phyloP scores from a whole-genome alignment of 2,329 filamentous ascomycete species.

The Aschersonia sp. region DNA sequence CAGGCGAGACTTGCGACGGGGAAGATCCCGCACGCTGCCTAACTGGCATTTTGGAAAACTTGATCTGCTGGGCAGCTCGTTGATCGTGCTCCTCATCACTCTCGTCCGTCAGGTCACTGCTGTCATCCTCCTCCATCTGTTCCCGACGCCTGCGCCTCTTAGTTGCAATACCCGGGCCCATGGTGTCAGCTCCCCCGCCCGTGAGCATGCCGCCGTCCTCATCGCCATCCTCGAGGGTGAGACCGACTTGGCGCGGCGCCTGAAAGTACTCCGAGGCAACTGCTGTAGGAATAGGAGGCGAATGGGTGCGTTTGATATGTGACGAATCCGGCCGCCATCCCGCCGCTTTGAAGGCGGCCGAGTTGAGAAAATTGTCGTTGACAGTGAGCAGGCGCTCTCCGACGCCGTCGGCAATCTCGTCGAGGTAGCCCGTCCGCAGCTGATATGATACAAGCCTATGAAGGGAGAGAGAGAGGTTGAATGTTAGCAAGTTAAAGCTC shows the following conservation, averaged over 20 bases:
- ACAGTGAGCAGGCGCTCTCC: slow-evolving; percentile 74
- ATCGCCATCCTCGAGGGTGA: slow-evolving; percentile 55
- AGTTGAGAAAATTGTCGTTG: slow-evolving; percentile 66
- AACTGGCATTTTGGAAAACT: slow-evolving; percentile 91
- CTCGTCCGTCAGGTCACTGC: slow-evolving; percentile 72
- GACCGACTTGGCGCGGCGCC: slow-evolving; percentile 44
- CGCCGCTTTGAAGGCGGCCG: slow-evolving; percentile 67
- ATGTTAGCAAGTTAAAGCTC: neutral
- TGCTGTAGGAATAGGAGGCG: slow-evolving; percentile 71
- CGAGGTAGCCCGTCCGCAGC: slow-evolving; percentile 66
- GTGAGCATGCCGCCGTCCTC: slow-evolving; percentile 63
- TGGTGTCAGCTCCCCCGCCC: slow-evolving; percentile 51
- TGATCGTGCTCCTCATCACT: slow-evolving; percentile 66
- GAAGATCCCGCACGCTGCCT: slow-evolving; percentile 78
- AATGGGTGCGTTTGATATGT: slow-evolving; percentile 71
- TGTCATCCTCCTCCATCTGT: slow-evolving; percentile 73
- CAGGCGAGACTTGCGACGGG: slow-evolving; percentile 55
- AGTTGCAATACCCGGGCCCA: slow-evolving; percentile 52
- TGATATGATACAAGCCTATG: slow-evolving; percentile 67
- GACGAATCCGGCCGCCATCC: slow-evolving; percentile 65
- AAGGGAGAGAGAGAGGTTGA: neutral
- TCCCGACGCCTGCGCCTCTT: slow-evolving; percentile 54
- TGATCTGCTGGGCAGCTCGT: slow-evolving; percentile 77
- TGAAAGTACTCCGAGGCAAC: slow-evolving; percentile 78
- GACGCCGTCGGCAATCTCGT: slow-evolving; percentile 68